Percentiles rank a stretch among this genome's conserved stretches.
These are phyloP conservation scores for Yamadazyma diospyri DNA, from an alignment of 1,139 yeast genomes.

Conservation along the genomic window DNA sequence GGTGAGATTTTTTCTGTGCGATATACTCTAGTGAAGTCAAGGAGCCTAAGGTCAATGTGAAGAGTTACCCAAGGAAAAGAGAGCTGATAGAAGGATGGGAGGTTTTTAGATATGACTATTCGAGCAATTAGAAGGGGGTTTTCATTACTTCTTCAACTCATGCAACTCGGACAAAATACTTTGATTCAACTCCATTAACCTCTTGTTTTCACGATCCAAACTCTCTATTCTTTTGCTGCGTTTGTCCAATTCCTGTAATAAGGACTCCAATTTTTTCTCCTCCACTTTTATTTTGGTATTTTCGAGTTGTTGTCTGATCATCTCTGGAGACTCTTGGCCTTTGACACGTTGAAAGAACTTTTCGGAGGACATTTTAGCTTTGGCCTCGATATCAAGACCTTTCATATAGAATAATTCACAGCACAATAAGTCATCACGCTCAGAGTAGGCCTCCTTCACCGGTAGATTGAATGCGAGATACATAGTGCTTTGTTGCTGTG, in stretches of 20 bases:
- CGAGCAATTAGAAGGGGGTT: no score
- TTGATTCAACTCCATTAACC: slow-evolving; percentile 33
- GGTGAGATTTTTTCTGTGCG: slow-evolving; percentile 1
- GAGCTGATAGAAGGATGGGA: no score
- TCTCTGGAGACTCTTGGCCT: background rate
- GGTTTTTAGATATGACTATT: no score
- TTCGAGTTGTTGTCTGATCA: slow-evolving; percentile 10
- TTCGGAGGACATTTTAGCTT: slow-evolving; percentile 25
- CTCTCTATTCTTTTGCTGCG: slow-evolving; percentile 24
- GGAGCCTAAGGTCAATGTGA: no score
- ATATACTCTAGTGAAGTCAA: no score
- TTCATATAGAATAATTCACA: slow-evolving; percentile 23
- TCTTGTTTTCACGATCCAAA: slow-evolving; percentile 27
- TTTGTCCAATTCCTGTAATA: slow-evolving; percentile 24
- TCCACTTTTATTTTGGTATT: slow-evolving; percentile 12
- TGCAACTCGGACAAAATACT: slow-evolving; percentile 21
- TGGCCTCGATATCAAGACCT: slow-evolving; percentile 22
- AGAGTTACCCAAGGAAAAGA: no score
- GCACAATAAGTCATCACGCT: slow-evolving; percentile 19
- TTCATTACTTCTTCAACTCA: background rate
- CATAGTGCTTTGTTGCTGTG: slow-evolving; percentile 7
- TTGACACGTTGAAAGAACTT: slow-evolving; percentile 11
- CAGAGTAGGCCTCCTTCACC: slow-evolving; percentile 14
- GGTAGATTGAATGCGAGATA: slow-evolving; percentile 15
- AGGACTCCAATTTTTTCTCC: slow-evolving; percentile 17